phyloP scores from a whole-genome alignment of 2,329 filamentous ascomycete species.

The Dactylella cylindrospora region DNA sequence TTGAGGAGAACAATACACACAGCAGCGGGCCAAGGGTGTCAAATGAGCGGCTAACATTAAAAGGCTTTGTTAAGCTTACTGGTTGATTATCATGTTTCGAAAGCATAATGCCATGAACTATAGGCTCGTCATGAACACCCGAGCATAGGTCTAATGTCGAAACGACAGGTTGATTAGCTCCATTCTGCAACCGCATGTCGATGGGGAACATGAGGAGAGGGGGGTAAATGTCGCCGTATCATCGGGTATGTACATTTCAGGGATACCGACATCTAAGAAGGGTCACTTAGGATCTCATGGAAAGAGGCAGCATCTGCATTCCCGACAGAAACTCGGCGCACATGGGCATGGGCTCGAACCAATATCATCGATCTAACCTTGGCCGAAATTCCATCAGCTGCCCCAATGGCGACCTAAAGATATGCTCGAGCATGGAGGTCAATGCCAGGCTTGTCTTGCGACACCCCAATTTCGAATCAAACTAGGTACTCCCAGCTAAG shows the following conservation, averaged over 20 bases:
- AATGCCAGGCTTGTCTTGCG: slow-evolving; percentile 27
- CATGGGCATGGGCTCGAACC: slow-evolving; percentile 17
- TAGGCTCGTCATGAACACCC: slow-evolving; percentile 33
- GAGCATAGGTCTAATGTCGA: slow-evolving; percentile 13
- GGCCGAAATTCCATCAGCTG: slow-evolving; percentile 34
- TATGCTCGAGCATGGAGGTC: slow-evolving; percentile 27
- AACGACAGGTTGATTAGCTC: slow-evolving; percentile 8
- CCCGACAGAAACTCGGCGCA: slow-evolving; percentile 11
- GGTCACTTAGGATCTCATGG: slow-evolving; percentile 28
- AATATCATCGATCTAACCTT: slow-evolving; percentile 7
- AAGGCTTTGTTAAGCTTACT: slow-evolving; percentile 25
- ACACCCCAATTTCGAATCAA: slow-evolving; percentile 20
- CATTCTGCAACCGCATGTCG: slow-evolving; percentile 26
- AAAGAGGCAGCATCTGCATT: slow-evolving; percentile 6
- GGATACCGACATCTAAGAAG: slow-evolving; percentile 25
- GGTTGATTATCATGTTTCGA: slow-evolving; percentile 8
- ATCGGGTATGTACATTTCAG: slow-evolving; percentile 8
- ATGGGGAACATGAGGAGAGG: too few relatives aligned
- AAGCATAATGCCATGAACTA: slow-evolving; percentile 30
- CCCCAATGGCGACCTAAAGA: slow-evolving; percentile 37
- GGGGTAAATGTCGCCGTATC: slow-evolving; percentile 39
- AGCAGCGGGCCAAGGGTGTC: slow-evolving; percentile 9
- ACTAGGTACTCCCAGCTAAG: slow-evolving; percentile 18
- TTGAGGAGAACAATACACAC: too few relatives aligned
- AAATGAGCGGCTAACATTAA: slow-evolving; percentile 5